A percentile compares a stretch with the other conserved stretches of the same genome.
Evolutionary conservation across 352 stramenopile species (phyloP).

Genomic region (Pythium grandisporangium): DNA sequence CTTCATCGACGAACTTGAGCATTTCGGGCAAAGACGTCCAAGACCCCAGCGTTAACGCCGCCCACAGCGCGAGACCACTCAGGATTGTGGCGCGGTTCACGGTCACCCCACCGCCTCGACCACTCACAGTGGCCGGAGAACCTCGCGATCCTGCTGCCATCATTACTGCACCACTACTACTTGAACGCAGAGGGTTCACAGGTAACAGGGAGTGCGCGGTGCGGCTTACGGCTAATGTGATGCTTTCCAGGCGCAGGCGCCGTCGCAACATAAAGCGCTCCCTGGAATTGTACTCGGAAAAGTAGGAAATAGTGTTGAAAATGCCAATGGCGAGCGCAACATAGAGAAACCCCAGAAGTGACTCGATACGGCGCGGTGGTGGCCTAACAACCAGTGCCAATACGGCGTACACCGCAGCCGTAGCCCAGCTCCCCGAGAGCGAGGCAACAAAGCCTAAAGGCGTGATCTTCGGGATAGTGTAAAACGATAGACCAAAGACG

Average conservation of each 20-base stretch:
- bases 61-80: conserved; percentile 62
- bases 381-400: conserved; percentile 51
- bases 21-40: conserved; percentile 72
- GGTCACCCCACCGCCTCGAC: conserved; percentile 14
- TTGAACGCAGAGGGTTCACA: too few relatives aligned
- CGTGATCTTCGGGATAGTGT: conserved; percentile 80
- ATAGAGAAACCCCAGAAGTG: conserved; percentile 57
- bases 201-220: conserved; percentile 35
- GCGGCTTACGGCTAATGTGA: conserved; percentile 59
- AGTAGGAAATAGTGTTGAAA: conserved; percentile 83
- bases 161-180: too few relatives aligned
- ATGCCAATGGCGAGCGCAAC: conserved; percentile 65
- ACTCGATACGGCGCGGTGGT: conserved; percentile 27
- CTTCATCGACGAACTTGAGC: conserved; percentile 80
- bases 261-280: conserved; percentile 69
- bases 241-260: conserved; percentile 64
- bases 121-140: conserved; percentile 5
- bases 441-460: conserved; percentile 70
- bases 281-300: conserved; percentile 76
- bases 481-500: conserved; percentile 79
- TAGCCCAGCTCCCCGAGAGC: conserved; percentile 62
- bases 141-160: too few relatives aligned
- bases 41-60: conserved; percentile 54
- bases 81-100: conserved; percentile 50
- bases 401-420: conserved; percentile 36